Conservation (phyloP, 805 yeast species). For the Lipomyces starkeyi region DNA sequence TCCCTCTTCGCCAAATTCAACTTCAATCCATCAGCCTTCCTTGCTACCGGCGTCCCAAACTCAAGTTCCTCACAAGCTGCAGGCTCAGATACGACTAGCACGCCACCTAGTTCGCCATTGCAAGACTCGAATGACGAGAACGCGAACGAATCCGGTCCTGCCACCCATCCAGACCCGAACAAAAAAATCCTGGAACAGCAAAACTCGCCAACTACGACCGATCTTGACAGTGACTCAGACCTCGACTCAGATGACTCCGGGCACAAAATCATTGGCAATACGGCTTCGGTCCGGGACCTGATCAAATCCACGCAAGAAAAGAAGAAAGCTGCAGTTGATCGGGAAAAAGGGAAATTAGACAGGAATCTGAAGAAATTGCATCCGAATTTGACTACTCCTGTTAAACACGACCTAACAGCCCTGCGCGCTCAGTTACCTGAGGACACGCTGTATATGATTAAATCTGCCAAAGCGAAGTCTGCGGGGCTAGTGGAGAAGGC, state of each 20-base stretch:
- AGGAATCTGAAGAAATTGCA: background rate
- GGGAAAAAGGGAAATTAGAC: background rate
- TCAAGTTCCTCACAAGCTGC: background rate
- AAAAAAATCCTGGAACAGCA: background rate
- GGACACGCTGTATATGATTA: slow-evolving; percentile 16
- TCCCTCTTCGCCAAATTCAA: slow-evolving; percentile 27
- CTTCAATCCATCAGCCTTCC: slow-evolving; percentile 12
- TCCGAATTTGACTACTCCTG: background rate
- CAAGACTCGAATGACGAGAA: background rate
- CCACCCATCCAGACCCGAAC: background rate
- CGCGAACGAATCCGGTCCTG: background rate
- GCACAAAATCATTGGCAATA: background rate
- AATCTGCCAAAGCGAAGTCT: slow-evolving; percentile 14
- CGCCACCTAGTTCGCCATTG: background rate
- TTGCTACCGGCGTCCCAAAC: background rate
- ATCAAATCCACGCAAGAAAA: background rate
- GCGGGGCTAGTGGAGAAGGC: slow-evolving; percentile 12
- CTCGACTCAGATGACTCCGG: background rate
- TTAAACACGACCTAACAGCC: background rate
- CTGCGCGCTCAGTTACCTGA: slow-evolving; percentile 14
- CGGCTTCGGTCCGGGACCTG: background rate
- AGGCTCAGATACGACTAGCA: background rate
- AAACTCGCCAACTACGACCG: background rate
- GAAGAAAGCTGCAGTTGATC: background rate
- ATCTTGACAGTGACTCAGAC: background rate